These are phyloP conservation scores for Nicotiana rustica DNA, from an alignment of 305 asterid genomes.

Conservation along the genomic window DNA sequence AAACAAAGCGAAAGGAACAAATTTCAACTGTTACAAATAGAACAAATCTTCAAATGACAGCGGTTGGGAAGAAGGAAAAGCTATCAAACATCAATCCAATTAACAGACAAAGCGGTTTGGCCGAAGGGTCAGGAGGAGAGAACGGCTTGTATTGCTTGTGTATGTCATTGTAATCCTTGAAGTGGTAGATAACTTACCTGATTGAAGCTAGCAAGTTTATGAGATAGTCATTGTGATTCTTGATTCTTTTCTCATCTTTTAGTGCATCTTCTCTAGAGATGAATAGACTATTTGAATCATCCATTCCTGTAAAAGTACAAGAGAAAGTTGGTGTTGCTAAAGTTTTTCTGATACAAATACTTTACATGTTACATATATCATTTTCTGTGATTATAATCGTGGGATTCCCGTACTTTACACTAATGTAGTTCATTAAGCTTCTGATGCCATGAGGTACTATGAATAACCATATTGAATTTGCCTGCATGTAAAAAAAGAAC, in stretches of 20 bases:
- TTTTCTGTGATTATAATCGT: too few relatives aligned
- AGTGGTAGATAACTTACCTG: constrained; percentile 51
- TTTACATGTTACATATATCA: too few relatives aligned
- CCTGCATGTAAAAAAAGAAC: constrained; percentile 50
- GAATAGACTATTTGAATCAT: constrained; percentile 65
- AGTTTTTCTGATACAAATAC: background rate
- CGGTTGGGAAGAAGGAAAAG: too few relatives aligned
- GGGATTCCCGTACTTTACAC: too few relatives aligned
- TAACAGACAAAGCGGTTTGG: too few relatives aligned
- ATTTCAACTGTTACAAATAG: background rate
- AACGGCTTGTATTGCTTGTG: background rate
- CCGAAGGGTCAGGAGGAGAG: too few relatives aligned
- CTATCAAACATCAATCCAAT: too few relatives aligned
- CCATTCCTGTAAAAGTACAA: constrained; percentile 66
- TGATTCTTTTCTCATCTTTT: constrained; percentile 72
- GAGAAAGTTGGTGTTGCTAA: background rate
- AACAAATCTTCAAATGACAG: background rate
- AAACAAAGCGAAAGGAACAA: too few relatives aligned
- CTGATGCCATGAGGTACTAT: constrained; percentile 88
- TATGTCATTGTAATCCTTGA: background rate
- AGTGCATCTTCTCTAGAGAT: constrained; percentile 51
- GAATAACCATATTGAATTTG: constrained; percentile 84
- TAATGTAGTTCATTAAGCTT: constrained; percentile 83
- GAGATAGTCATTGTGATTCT: constrained; percentile 79
- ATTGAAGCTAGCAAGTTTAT: constrained; percentile 67